These are phyloP conservation scores for Ocimum tenuiflorum DNA, from an alignment of 257 asterid genomes.

Conservation along the genomic window DNA sequence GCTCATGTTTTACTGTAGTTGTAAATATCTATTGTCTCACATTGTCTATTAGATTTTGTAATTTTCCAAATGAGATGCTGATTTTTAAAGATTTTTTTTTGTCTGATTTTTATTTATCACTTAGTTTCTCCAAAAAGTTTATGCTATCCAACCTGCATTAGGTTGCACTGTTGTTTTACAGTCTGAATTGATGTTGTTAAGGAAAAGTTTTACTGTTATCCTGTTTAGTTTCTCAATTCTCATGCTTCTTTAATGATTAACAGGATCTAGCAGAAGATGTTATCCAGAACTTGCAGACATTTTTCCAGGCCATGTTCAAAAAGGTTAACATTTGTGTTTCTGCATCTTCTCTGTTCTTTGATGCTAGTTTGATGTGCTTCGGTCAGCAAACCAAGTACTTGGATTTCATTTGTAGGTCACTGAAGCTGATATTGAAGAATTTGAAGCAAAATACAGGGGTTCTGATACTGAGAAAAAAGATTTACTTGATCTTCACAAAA, in stretches of 20 bases:
- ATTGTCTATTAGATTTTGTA: neutral
- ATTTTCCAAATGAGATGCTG: neutral
- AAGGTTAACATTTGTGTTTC: slow-evolving; percentile 38
- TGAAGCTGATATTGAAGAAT: slow-evolving; percentile 87
- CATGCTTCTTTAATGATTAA: slow-evolving; percentile 14
- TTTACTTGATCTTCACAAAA: slow-evolving; percentile 62
- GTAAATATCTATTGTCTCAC: neutral
- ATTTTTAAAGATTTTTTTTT: neutral
- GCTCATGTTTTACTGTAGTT: neutral
- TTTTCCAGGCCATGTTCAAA: slow-evolving; percentile 68
- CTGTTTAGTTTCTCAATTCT: neutral
- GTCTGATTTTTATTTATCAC: neutral
- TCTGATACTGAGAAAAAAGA: slow-evolving; percentile 75
- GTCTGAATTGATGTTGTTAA: neutral
- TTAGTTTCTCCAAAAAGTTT: neutral
- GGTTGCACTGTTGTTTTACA: neutral
- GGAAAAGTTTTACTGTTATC: neutral
- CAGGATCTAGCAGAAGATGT: slow-evolving; percentile 90
- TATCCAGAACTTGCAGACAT: slow-evolving; percentile 62
- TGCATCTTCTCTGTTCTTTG: neutral
- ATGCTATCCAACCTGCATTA: neutral
- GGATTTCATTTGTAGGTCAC: slow-evolving; percentile 44
- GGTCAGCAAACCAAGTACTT: slow-evolving; percentile 8
- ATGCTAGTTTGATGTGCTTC: neutral
- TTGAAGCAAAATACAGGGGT: slow-evolving; percentile 86